A percentile compares a stretch with the other conserved stretches of the same genome.
Evolutionary conservation across 23 red algal species (phyloP).

Genomic region (Rhodosorus marinus): DNA sequence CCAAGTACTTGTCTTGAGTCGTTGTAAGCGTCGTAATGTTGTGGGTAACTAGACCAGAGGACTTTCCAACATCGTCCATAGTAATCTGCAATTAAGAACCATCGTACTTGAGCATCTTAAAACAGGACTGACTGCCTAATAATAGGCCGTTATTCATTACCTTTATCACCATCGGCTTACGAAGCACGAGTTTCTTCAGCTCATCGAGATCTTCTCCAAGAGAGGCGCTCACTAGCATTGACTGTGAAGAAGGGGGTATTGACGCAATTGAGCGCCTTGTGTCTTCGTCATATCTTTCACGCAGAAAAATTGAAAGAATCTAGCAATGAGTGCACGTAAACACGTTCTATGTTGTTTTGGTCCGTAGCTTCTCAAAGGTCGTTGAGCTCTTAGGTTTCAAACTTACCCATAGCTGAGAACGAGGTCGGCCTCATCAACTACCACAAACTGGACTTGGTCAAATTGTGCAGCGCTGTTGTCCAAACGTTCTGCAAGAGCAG

Average conservation of each 20-base stretch:
- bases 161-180: conserved; percentile 36
- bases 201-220: conserved; percentile 66
- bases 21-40: too few relatives aligned
- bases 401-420: conserved; percentile 82
- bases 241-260: conserved; percentile 47
- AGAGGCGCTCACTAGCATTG: conserved; percentile 79
- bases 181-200: conserved; percentile 51
- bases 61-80: background rate
- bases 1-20: conserved; percentile 58
- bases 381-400: too few relatives aligned
- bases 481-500: conserved; percentile 1
- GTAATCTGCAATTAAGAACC: too few relatives aligned
- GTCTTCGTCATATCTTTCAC: conserved; percentile 26
- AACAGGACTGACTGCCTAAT: too few relatives aligned
- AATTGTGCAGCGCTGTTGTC: background rate
- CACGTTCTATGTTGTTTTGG: too few relatives aligned
- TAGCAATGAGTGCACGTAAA: too few relatives aligned
- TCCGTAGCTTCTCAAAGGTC: too few relatives aligned
- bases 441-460: conserved; percentile 29
- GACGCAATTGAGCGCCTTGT: conserved; percentile 17
- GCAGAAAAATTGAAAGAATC: too few relatives aligned
- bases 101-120: too few relatives aligned
- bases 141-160: conserved; percentile 28
- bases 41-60: background rate
- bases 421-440: conserved; percentile 98